A percentile compares a stretch with the other conserved stretches of the same genome.
Conservation (phyloP, 169 alveolate genomes). For the Cryptosporidium tyzzeri region DNA sequence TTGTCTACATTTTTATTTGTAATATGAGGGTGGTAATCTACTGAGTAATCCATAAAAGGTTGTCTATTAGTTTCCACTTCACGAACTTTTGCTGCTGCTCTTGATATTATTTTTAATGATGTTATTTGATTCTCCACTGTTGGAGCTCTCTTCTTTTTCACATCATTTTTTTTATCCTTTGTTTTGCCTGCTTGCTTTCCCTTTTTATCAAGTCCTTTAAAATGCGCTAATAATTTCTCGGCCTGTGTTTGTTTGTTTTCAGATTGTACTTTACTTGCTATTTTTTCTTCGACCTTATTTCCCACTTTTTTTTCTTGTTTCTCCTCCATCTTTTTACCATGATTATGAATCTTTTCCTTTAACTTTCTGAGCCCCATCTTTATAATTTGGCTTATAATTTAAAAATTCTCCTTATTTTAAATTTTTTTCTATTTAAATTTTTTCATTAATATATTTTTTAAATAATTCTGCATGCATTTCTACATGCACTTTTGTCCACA, state of each 20-base stretch:
- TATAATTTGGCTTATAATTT: not conserved
- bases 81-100: constrained; percentile 58
- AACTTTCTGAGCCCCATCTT: constrained; percentile 7
- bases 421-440: not conserved
- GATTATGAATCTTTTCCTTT: not conserved
- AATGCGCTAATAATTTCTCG: constrained; percentile 44
- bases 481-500: constrained; percentile 42
- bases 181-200: constrained; percentile 26
- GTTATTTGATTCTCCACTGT: constrained; percentile 60
- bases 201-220: constrained; percentile 33
- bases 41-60: constrained; percentile 73
- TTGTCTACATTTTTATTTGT: constrained; percentile 59
- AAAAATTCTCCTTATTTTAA: not conserved
- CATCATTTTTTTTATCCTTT: not conserved
- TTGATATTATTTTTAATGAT: constrained; percentile 62
- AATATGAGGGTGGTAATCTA: constrained; percentile 64
- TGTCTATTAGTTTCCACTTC: constrained; percentile 46
- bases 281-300: not conserved
- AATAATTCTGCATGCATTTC: constrained; percentile 12
- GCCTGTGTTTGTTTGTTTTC: constrained; percentile 35
- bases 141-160: not conserved
- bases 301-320: not conserved
- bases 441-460: not conserved
- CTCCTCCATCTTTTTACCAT: not conserved
- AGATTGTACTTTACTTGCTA: constrained; percentile 24